Conservation (phyloP, 73 alveolate species). For the Paramecium sexaurelia region DNA sequence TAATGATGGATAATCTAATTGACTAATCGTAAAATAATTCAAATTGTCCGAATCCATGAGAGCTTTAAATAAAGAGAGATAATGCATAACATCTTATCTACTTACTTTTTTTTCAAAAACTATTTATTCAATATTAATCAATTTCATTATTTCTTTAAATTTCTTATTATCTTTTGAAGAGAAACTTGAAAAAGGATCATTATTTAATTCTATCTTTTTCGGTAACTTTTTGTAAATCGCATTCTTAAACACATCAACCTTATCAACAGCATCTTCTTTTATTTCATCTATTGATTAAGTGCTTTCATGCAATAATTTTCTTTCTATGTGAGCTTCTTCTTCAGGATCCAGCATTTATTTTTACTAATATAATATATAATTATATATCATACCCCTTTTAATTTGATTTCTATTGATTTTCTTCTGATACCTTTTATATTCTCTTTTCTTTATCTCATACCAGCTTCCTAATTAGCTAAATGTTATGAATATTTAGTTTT, state of each 20-base stretch:
- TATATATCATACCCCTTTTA: background rate
- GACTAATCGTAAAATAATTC: background rate
- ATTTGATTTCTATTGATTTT: conserved; percentile 27
- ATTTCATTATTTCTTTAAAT: conserved; percentile 25
- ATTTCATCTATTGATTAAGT: conserved; percentile 40
- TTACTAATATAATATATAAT: background rate
- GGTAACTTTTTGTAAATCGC: background rate
- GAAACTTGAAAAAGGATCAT: conserved; percentile 5
- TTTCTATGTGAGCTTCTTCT: background rate
- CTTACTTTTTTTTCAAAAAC: background rate
- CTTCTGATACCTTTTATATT: background rate
- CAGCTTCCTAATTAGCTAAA: background rate
- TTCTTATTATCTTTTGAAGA: conserved; percentile 8
- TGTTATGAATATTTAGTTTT: background rate
- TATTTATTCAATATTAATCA: conserved; percentile 19
- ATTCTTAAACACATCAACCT: background rate
- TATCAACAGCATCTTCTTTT: conserved; percentile 31
- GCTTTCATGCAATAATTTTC: background rate
- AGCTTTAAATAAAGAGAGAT: conserved; percentile 20
- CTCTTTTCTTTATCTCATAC: conserved; percentile 6
- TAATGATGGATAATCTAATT: conserved; percentile 27
- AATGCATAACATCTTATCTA: conserved; percentile 37
- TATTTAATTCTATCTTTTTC: background rate
- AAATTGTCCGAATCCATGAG: conserved; percentile 33
- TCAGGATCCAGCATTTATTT: background rate